Conservation (phyloP, 1,139 yeast genomes). For the Fermentozyma sake region DNA sequence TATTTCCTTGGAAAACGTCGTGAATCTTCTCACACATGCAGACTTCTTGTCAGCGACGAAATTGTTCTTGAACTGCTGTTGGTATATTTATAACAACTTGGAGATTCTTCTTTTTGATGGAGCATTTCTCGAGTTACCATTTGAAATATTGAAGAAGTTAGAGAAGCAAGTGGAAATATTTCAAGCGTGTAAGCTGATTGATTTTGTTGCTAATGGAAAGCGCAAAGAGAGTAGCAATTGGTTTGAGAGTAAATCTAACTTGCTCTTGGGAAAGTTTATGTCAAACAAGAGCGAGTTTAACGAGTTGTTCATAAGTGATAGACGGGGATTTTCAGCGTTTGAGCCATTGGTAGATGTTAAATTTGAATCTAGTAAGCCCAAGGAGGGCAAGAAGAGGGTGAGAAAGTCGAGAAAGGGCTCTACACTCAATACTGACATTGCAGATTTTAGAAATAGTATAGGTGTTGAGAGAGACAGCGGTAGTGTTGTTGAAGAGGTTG, state of each 20-base stretch:
- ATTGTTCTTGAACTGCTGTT: constrained; percentile 56
- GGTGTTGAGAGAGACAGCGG: constrained; percentile 17
- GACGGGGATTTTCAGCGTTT: constrained; percentile 35
- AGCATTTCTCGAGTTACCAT: constrained; percentile 24
- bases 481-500: constrained; percentile 24
- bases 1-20: constrained; percentile 58
- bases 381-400: constrained; percentile 14
- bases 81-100: constrained; percentile 66
- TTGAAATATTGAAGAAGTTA: constrained; percentile 21
- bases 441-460: constrained; percentile 17
- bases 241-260: constrained; percentile 20
- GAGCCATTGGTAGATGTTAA: constrained; percentile 47
- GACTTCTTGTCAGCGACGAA: constrained; percentile 48
- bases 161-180: constrained; percentile 27
- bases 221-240: constrained; percentile 9
- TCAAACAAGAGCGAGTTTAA: constrained; percentile 38
- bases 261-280: constrained; percentile 26
- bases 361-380: constrained; percentile 13
- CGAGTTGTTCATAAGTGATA: constrained; percentile 45
- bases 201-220: constrained; percentile 10
- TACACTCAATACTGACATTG: constrained; percentile 17
- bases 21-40: constrained; percentile 52
- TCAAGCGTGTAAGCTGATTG: constrained; percentile 23
- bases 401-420: constrained; percentile 29
- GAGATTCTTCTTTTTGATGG: constrained; percentile 58